Base-by-base conservation (phyloP, 306 rosid species). In the Quercus berberidifolia region DNA sequence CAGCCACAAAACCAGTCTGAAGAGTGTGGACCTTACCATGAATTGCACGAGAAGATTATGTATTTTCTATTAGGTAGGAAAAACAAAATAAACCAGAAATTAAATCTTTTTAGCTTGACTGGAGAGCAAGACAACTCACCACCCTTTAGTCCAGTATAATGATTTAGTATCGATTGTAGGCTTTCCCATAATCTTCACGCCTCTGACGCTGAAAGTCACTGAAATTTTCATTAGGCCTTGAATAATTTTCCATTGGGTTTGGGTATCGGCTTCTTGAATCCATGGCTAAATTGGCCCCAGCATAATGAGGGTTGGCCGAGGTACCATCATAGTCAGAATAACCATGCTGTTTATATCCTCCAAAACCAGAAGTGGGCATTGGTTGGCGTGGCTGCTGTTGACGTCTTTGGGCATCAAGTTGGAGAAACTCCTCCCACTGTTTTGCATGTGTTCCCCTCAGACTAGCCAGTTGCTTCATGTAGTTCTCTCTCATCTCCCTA, bases 391-490 rank as follows among this genome's bases (percentile, higher is more conserved):
- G 76, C 85, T 90, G 97, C 81, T 85, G 98, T 85, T 91, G 96
- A 68, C 78, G 90, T 85, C 91, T 93, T 85, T 88, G 96, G 55
- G 86, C 81, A 80, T 91, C 97, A 90, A 89, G 80, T 86, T 87
- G 89, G 80, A 91, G 92, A 88, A 96, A 93, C 46, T 91, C 93
- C 19, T 91, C 97, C 98, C 98, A 93, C 74, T 89, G 94, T 82
- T 90, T 91, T 55, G 96, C 75, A 74, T 91, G 99, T 28, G 83
- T 78, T 5, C 77, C 86, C 85, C 92, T 93, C 92, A 93, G 55
- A 81, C 76, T 63, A 74, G 93, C 88, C 84, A 93, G 77, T 86
- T 91, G 90, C 89, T 82, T 90, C 91, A 87, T 80, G 93, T 93
- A 83, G 83, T 86, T 91, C 88, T 96, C 99, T 82, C 91, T 86